Percentiles rank a stretch among this genome's conserved stretches.
These are phyloP conservation scores for Epichloe aotearoae DNA, from an alignment of 2,329 filamentous ascomycete genomes.

Conservation along the genomic window DNA sequence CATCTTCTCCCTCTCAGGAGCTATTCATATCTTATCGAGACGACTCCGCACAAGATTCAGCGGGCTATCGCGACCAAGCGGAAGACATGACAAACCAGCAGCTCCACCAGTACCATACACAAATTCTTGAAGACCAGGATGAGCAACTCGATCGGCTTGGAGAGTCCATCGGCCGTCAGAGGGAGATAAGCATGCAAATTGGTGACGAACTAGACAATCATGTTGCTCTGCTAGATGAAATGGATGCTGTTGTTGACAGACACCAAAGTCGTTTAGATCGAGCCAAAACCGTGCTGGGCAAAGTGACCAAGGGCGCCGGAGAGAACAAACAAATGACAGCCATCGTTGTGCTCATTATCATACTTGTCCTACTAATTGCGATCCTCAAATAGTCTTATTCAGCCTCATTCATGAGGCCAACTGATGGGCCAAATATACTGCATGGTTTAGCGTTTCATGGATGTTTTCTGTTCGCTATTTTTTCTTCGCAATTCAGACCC, in stretches of 20 bases:
- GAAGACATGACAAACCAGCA: conserved; percentile 62
- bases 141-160: conserved; percentile 81
- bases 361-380: conserved; percentile 70
- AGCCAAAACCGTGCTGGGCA: conserved; percentile 58
- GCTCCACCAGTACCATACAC: conserved; percentile 72
- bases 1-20: conserved; percentile 25
- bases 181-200: conserved; percentile 89
- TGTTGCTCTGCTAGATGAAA: conserved; percentile 76
- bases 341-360: conserved; percentile 69
- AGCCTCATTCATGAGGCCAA: background rate
- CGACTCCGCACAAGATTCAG: conserved; percentile 39
- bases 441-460: background rate
- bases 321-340: conserved; percentile 81
- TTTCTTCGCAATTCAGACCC: background rate
- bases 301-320: conserved; percentile 58
- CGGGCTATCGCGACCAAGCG: conserved; percentile 49
- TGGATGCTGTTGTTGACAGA: conserved; percentile 70
- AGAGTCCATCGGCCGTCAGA: conserved; percentile 74
- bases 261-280: conserved; percentile 65
- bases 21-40: conserved; percentile 54
- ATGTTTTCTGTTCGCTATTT: background rate
- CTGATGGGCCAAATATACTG: background rate
- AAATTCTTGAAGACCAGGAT: conserved; percentile 79
- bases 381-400: conserved; percentile 55
- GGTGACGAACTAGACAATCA: conserved; percentile 91